phyloP scores from a whole-genome alignment of 345 rosid genomes.

The Pelargonium nanum region DNA sequence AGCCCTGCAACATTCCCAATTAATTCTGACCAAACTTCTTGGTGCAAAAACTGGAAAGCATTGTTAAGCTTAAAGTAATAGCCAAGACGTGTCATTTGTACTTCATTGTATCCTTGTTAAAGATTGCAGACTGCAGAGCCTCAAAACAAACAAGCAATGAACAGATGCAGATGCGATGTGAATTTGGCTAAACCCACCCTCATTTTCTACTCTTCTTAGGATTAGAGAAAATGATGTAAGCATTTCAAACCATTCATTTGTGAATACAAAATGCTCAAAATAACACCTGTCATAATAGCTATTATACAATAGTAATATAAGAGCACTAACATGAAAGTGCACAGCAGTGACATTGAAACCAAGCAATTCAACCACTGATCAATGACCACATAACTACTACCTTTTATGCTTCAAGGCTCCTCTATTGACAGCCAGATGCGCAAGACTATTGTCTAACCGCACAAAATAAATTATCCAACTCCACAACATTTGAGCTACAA shows the following conservation, averaged over 20 bases:
- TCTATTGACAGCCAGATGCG: background rate
- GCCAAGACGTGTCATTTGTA: no score
- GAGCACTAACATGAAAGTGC: background rate
- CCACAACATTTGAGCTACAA: background rate
- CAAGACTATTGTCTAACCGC: background rate
- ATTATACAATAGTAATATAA: background rate
- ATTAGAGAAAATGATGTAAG: no score
- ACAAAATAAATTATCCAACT: background rate
- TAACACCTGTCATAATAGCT: background rate
- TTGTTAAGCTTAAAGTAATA: no score
- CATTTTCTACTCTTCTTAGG: no score
- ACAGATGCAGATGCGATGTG: no score
- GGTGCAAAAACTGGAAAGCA: background rate
- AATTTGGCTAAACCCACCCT: no score
- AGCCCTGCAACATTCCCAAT: conserved; percentile 34
- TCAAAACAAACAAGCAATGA: no score
- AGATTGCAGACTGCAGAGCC: no score
- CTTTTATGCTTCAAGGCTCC: background rate
- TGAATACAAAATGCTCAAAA: no score
- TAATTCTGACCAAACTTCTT: background rate
- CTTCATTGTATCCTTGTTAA: no score
- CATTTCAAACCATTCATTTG: no score
- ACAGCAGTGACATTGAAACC: background rate
- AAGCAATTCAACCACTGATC: background rate
- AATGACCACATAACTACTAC: background rate